Conservation (phyloP, 352 stramenopile genomes). For the Phytopythium helicoides region DNA sequence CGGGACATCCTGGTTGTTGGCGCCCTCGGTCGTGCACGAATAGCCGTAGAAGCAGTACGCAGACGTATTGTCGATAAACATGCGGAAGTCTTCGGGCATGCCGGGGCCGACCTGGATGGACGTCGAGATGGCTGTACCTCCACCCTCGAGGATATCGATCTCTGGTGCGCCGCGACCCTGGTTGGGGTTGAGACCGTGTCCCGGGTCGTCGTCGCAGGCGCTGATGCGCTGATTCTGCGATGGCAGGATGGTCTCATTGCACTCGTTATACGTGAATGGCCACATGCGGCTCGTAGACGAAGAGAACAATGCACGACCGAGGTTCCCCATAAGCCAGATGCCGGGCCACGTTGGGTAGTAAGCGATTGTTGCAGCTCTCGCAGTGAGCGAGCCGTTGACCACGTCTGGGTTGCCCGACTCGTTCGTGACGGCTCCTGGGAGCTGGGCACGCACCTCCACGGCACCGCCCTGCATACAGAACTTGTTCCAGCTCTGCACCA, state of each 20-base stretch:
- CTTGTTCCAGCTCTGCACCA: slow-evolving; percentile 90
- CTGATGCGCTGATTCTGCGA: slow-evolving; percentile 52
- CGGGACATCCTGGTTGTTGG: slow-evolving; percentile 37
- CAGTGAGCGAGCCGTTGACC: slow-evolving; percentile 19
- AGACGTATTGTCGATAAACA: slow-evolving; percentile 15
- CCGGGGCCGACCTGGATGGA: slow-evolving; percentile 78
- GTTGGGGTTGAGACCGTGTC: slow-evolving; percentile 85
- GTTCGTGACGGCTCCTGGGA: slow-evolving; percentile 73
- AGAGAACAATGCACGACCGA: slow-evolving; percentile 90
- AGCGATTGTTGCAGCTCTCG: slow-evolving; percentile 12
- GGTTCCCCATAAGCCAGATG: slow-evolving; percentile 94
- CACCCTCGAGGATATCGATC: slow-evolving; percentile 92
- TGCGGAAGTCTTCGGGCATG: slow-evolving; percentile 38
- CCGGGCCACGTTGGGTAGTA: slow-evolving; percentile 85
- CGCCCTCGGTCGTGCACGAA: slow-evolving; percentile 29
- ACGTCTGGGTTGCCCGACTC: slow-evolving; percentile 34
- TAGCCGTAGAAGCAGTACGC: slow-evolving; percentile 34
- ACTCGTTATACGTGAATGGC: slow-evolving; percentile 92
- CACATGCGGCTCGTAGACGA: slow-evolving; percentile 87
- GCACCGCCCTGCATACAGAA: slow-evolving; percentile 91
- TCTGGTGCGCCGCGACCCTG: slow-evolving; percentile 89
- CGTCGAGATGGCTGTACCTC: slow-evolving; percentile 60
- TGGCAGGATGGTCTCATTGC: slow-evolving; percentile 53
- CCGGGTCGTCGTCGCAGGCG: slow-evolving; percentile 85
- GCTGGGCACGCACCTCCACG: slow-evolving; percentile 78